phyloP scores from a whole-genome alignment of 257 asterid species.

The Solanum paucissectum region DNA sequence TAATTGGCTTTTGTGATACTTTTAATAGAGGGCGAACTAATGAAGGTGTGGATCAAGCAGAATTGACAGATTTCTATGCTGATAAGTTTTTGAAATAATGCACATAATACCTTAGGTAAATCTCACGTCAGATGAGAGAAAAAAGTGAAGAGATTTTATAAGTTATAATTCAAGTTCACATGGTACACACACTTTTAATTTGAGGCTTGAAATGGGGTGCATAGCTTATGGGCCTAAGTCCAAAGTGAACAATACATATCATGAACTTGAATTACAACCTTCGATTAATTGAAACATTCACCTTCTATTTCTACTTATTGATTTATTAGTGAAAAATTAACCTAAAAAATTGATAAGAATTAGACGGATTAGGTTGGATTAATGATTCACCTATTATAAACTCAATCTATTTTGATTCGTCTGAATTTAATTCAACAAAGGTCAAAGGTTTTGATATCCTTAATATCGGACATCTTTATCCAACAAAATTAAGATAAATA shows the following conservation, averaged over 20 bases:
- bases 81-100: background rate
- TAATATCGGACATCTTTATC: background rate
- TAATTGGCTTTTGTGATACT: background rate
- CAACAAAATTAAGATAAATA: background rate
- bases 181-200: background rate
- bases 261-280: no score
- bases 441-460: no score
- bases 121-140: background rate
- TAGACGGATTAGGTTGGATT: background rate
- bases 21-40: background rate
- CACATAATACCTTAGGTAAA: background rate
- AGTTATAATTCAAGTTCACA: background rate
- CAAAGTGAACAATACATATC: no score
- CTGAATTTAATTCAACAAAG: no score
- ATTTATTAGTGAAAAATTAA: background rate
- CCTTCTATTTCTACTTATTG: no score
- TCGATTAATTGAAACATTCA: no score
- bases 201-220: background rate
- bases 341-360: background rate
- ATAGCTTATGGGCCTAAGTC: background rate
- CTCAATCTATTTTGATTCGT: no score
- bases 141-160: background rate
- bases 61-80: background rate
- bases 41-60: background rate
- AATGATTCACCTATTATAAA: background rate